Conservation (phyloP, 805 yeast genomes). For the Candida xyloterini region DNA sequence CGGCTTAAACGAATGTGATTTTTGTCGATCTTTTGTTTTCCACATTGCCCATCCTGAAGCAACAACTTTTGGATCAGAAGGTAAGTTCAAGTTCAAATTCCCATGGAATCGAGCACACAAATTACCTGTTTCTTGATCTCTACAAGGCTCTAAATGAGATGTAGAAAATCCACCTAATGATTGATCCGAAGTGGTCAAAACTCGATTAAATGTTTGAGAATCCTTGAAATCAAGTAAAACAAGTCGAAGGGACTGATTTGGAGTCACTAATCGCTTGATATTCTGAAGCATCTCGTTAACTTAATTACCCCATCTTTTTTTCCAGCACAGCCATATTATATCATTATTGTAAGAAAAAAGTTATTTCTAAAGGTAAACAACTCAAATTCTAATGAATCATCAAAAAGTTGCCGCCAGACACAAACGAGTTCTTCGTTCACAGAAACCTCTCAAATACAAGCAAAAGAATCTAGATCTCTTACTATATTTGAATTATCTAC, state of each 20-base stretch:
- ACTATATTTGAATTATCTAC: constrained; percentile 45
- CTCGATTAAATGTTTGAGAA: constrained; percentile 45
- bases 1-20: constrained; percentile 40
- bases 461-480: constrained; percentile 31
- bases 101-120: constrained; percentile 68
- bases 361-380: not conserved
- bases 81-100: constrained; percentile 62
- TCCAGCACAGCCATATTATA: constrained; percentile 1
- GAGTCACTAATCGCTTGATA: constrained; percentile 16
- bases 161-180: constrained; percentile 80
- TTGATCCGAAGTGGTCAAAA: constrained; percentile 65
- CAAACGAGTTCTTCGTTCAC: constrained; percentile 10
- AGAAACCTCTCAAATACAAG: constrained; percentile 9
- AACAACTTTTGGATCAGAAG: constrained; percentile 58
- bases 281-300: constrained; percentile 7
- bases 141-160: constrained; percentile 40
- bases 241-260: constrained; percentile 23
- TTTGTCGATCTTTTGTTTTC: constrained; percentile 65
- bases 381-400: constrained; percentile 11
- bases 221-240: constrained; percentile 57
- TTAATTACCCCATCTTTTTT: constrained; percentile 7
- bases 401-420: constrained; percentile 16
- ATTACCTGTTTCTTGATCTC: constrained; percentile 35
- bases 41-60: constrained; percentile 79
- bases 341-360: not conserved